phyloP scores from a whole-genome alignment of 2,329 filamentous ascomycete genomes.

The Calonectria honghensis region DNA sequence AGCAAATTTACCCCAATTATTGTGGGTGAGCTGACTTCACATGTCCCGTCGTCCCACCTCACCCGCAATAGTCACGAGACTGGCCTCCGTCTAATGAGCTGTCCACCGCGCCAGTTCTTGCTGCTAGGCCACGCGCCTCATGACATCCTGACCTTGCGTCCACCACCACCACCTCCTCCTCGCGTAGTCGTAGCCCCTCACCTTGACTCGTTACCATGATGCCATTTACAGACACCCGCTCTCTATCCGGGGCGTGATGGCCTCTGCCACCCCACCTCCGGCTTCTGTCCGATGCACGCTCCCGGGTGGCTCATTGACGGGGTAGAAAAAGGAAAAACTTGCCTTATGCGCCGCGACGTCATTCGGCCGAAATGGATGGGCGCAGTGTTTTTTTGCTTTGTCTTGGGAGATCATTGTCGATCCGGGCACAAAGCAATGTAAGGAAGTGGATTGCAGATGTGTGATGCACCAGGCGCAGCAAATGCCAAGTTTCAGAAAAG shows the following conservation, averaged over 20 bases:
- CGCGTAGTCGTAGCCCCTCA: slow-evolving; percentile 29
- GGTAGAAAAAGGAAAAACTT: neutral
- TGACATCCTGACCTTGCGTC: slow-evolving; percentile 32
- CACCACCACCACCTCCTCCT: slow-evolving; percentile 40
- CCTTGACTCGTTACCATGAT: slow-evolving; percentile 24
- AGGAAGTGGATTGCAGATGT: slow-evolving; percentile 31
- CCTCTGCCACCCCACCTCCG: slow-evolving; percentile 4
- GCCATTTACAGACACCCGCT: slow-evolving; percentile 5
- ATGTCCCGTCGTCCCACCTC: slow-evolving; percentile 46
- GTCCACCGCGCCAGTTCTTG: slow-evolving; percentile 19
- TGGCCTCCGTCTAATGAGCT: slow-evolving; percentile 34
- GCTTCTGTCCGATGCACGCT: neutral
- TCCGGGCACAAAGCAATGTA: slow-evolving; percentile 32
- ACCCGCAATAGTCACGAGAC: slow-evolving; percentile 43
- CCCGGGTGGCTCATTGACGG: neutral
- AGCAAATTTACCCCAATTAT: slow-evolving; percentile 30
- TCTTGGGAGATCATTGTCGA: slow-evolving; percentile 47
- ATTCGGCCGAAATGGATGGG: slow-evolving; percentile 29
- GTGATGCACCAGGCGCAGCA: slow-evolving; percentile 10
- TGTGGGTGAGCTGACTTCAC: slow-evolving; percentile 47
- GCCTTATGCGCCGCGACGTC: slow-evolving; percentile 41
- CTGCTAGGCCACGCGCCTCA: slow-evolving; percentile 7
- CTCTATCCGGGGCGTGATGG: neutral
- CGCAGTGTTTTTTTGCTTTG: slow-evolving; percentile 40
- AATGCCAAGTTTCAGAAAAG: slow-evolving; percentile 9